Conservation (phyloP, 176 grass and related monocot genomes). For the Oropetium thomaeum region DNA sequence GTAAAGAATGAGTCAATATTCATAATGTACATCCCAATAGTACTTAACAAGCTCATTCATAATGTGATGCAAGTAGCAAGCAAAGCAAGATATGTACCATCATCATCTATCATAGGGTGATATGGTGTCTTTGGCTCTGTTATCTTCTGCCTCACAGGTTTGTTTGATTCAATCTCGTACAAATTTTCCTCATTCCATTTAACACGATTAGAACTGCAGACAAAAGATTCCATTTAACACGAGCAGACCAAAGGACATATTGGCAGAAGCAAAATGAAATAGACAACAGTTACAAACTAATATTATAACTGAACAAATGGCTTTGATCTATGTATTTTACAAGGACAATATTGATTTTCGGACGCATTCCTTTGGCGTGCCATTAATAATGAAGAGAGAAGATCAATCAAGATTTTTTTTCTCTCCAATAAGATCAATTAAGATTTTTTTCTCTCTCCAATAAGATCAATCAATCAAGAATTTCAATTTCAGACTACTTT, state of each 20-base stretch:
- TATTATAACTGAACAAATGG: not conserved
- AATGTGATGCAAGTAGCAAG: conserved; percentile 26
- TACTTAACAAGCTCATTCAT: conserved; percentile 1
- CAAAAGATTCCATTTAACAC: conserved; percentile 56
- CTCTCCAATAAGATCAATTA: too few species aligned
- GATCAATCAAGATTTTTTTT: not conserved
- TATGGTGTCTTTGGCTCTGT: conserved; percentile 97
- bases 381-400: not conserved
- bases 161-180: conserved; percentile 94
- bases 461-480: not conserved
- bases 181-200: conserved; percentile 92
- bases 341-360: not conserved
- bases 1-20: conserved; percentile 17
- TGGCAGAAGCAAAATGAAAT: conserved; percentile 10
- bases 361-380: not conserved
- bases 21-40: not conserved
- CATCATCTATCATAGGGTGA: conserved; percentile 91
- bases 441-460: too few species aligned
- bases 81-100: conserved; percentile 56
- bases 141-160: conserved; percentile 94
- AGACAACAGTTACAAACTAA: not conserved
- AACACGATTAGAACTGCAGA: conserved; percentile 38
- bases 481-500: conserved; percentile 7
- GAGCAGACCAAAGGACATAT: conserved; percentile 1
- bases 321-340: not conserved